phyloP scores from a whole-genome alignment of 164 flowering plant genomes.

The Platanus orientalis region DNA sequence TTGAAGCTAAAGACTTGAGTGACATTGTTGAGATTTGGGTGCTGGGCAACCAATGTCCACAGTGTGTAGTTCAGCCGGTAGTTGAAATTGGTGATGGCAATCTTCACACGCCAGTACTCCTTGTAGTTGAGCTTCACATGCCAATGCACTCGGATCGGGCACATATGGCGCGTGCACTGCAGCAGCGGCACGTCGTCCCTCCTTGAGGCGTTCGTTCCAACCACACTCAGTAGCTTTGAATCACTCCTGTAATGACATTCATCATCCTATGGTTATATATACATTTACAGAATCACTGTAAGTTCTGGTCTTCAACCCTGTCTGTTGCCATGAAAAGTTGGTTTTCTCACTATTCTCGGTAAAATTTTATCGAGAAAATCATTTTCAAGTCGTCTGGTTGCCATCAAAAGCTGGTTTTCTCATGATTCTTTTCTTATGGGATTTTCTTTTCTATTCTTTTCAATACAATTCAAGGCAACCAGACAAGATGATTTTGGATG shows the following conservation, averaged over 20 bases:
- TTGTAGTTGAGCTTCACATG: slow-evolving; percentile 73
- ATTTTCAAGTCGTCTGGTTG: too few species aligned
- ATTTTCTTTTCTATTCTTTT: too few species aligned
- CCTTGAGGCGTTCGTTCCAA: slow-evolving; percentile 60
- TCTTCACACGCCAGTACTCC: slow-evolving; percentile 80
- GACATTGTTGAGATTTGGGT: slow-evolving; percentile 79
- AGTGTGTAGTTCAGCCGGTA: slow-evolving; percentile 66
- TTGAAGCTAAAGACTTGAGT: slow-evolving; percentile 84
- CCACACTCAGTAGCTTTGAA: slow-evolving; percentile 35
- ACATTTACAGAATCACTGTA: too few species aligned
- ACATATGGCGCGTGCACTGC: slow-evolving; percentile 81
- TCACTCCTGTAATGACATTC: slow-evolving; percentile 43
- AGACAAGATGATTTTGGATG: too few species aligned
- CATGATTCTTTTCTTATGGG: too few species aligned
- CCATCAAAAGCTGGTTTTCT: too few species aligned
- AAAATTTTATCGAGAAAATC: too few species aligned
- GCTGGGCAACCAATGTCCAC: slow-evolving; percentile 79
- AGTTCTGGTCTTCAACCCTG: too few species aligned
- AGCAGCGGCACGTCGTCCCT: slow-evolving; percentile 61
- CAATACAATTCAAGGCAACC: too few species aligned
- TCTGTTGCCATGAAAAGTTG: too few species aligned
- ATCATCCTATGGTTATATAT: slow-evolving; percentile 24
- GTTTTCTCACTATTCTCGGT: too few species aligned
- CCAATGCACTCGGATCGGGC: slow-evolving; percentile 77
- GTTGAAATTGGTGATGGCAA: slow-evolving; percentile 72